Evolutionary conservation across 805 yeast genomes (phyloP).

Genomic region (Schwanniomyces vanrijiae): DNA sequence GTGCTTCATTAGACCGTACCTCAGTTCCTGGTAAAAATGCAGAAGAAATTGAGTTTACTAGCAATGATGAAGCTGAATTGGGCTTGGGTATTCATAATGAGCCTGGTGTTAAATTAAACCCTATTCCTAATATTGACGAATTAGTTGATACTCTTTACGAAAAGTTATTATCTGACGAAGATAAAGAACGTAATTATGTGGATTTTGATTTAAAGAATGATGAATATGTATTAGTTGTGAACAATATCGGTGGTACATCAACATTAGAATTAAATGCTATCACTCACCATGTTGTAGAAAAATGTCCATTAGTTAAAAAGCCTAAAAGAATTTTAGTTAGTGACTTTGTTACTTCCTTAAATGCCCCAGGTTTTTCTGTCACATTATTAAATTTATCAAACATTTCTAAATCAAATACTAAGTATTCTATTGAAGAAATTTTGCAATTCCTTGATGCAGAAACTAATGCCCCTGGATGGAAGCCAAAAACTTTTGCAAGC

Average conservation of each 20-base stretch:
- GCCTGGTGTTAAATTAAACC: slow-evolving; percentile 67
- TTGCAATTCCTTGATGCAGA: slow-evolving; percentile 65
- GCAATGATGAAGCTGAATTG: slow-evolving; percentile 70
- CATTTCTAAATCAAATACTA: slow-evolving; percentile 32
- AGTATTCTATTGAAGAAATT: slow-evolving; percentile 25
- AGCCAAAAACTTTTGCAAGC: slow-evolving; percentile 35
- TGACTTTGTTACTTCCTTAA: slow-evolving; percentile 83
- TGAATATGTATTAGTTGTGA: slow-evolving; percentile 68
- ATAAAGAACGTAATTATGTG: slow-evolving; percentile 80
- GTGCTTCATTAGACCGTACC: slow-evolving; percentile 86
- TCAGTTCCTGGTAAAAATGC: slow-evolving; percentile 75
- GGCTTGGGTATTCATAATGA: slow-evolving; percentile 98
- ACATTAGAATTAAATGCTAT: slow-evolving; percentile 75
- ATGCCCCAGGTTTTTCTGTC: slow-evolving; percentile 89
- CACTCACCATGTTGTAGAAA: slow-evolving; percentile 55
- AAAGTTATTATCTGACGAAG: slow-evolving; percentile 59
- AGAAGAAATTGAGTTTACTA: slow-evolving; percentile 47
- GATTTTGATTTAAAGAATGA: slow-evolving; percentile 58
- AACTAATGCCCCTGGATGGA: slow-evolving; percentile 86
- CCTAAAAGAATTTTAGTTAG: slow-evolving; percentile 76
- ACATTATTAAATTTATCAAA: slow-evolving; percentile 72
- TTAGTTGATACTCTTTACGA: slow-evolving; percentile 58
- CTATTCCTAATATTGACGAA: slow-evolving; percentile 70
- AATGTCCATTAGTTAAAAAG: slow-evolving; percentile 51
- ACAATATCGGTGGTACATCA: slow-evolving; percentile 90